Percentiles rank a stretch among this genome's conserved stretches.
Evolutionary conservation across 2,329 filamentous ascomycete species (phyloP).

Genomic region (Aspergillus tubingensis): DNA sequence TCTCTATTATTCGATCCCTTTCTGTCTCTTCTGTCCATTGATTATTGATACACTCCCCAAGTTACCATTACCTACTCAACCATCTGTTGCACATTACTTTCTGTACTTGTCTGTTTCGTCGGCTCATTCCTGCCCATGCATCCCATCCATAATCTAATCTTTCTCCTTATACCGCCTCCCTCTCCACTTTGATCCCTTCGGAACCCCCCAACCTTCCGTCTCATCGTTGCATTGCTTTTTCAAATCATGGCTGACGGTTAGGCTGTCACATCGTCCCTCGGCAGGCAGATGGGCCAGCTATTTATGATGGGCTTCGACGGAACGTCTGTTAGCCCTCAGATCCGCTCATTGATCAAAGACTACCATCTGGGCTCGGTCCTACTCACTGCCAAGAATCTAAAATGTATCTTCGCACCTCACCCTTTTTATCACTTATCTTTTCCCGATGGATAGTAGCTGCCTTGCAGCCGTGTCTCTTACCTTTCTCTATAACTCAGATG

Average conservation of each 20-base stretch:
- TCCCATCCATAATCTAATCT: not conserved
- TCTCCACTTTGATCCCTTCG: not conserved
- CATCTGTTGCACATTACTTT: not conserved
- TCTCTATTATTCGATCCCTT: not conserved
- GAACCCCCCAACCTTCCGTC: not conserved
- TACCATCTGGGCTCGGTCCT: conserved; percentile 82
- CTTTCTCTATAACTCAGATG: conserved; percentile 2
- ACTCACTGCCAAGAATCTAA: conserved; percentile 66
- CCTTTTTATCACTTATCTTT: not conserved
- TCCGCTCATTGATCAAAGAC: conserved; percentile 63
- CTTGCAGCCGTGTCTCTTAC: not conserved
- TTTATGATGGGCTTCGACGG: conserved; percentile 71
- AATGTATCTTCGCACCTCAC: conserved; percentile 51
- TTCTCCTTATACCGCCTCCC: not conserved
- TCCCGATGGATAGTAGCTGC: not conserved
- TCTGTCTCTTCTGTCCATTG: not conserved
- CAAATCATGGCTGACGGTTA: conserved; percentile 39
- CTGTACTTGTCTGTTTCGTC: not conserved
- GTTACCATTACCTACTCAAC: not conserved
- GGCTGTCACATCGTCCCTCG: conserved; percentile 72
- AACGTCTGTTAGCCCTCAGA: conserved; percentile 63
- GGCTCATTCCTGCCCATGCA: not conserved
- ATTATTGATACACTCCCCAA: not conserved
- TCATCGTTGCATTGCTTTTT: not conserved
- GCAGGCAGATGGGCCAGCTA: conserved; percentile 57